Conservation (phyloP, 179 eudicot genomes). For the Monotropa hypopitys region DNA sequence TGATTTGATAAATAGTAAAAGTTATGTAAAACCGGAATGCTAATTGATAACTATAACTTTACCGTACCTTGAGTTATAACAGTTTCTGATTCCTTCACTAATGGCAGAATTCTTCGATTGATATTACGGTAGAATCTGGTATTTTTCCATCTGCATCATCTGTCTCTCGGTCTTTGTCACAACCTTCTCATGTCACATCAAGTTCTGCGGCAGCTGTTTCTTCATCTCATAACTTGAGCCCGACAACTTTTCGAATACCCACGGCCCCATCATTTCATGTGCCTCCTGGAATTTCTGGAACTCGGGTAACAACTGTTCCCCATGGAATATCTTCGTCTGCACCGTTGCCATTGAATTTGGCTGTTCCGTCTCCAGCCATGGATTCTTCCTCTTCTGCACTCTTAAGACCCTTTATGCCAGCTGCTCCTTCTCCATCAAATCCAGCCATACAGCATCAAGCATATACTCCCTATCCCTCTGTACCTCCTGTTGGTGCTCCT, state of each 20-base stretch:
- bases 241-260: conserved; percentile 21
- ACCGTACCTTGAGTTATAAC: neutral
- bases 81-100: neutral
- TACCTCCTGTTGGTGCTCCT: conserved; percentile 35
- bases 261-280: conserved; percentile 30
- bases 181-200: conserved; percentile 23
- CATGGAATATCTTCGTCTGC: conserved; percentile 34
- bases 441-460: conserved; percentile 38
- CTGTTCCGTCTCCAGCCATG: conserved; percentile 19
- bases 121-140: conserved; percentile 22
- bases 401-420: conserved; percentile 22
- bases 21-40: neutral
- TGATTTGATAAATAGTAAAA: neutral
- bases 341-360: conserved; percentile 18
- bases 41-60: neutral
- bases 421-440: conserved; percentile 24
- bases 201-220: conserved; percentile 22
- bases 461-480: conserved; percentile 37
- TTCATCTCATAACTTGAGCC: conserved; percentile 20
- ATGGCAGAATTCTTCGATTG: conserved; percentile 26
- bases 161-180: conserved; percentile 22
- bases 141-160: conserved; percentile 23
- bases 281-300: conserved; percentile 27
- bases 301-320: conserved; percentile 22
- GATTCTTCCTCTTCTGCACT: conserved; percentile 30